Percentiles rank a stretch among this genome's conserved stretches.
Evolutionary conservation across 2,329 filamentous ascomycete species (phyloP).

Genomic region (Ophiostoma montium): DNA sequence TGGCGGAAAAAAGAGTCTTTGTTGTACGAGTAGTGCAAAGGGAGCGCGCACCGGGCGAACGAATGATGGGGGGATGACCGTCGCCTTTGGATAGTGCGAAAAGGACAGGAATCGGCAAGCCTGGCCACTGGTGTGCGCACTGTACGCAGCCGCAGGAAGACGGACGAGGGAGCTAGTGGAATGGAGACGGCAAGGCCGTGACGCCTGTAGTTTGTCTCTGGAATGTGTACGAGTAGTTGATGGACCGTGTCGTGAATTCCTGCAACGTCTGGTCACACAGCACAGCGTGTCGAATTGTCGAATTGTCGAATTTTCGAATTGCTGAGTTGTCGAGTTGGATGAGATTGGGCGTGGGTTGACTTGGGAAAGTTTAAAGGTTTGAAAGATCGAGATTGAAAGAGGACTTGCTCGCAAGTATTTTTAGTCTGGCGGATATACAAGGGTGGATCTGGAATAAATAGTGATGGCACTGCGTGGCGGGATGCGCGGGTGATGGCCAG

Average conservation of each 20-base stretch:
- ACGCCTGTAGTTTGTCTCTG: too few relatives aligned
- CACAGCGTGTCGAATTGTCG: too few relatives aligned
- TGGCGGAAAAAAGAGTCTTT: not conserved
- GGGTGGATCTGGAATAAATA: too few relatives aligned
- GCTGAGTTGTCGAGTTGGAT: too few relatives aligned
- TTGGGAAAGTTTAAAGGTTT: too few relatives aligned
- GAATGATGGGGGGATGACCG: not conserved
- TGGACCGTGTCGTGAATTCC: too few relatives aligned
- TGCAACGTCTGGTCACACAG: too few relatives aligned
- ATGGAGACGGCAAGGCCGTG: not conserved
- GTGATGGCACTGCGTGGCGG: too few relatives aligned
- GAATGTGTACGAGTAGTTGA: too few relatives aligned
- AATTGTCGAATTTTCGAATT: too few relatives aligned
- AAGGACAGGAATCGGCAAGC: not conserved
- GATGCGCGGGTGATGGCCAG: not conserved
- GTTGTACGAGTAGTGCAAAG: not conserved
- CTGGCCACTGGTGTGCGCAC: slow-evolving; percentile 3
- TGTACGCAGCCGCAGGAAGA: not conserved
- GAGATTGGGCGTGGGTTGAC: too few relatives aligned
- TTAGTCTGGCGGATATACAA: too few relatives aligned
- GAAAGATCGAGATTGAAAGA: not conserved
- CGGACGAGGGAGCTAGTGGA: not conserved
- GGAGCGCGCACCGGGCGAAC: not conserved
- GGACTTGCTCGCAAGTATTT: not conserved
- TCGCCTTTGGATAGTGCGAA: not conserved